phyloP scores from a whole-genome alignment of 75 land plant genomes.

The Pinus taeda region DNA sequence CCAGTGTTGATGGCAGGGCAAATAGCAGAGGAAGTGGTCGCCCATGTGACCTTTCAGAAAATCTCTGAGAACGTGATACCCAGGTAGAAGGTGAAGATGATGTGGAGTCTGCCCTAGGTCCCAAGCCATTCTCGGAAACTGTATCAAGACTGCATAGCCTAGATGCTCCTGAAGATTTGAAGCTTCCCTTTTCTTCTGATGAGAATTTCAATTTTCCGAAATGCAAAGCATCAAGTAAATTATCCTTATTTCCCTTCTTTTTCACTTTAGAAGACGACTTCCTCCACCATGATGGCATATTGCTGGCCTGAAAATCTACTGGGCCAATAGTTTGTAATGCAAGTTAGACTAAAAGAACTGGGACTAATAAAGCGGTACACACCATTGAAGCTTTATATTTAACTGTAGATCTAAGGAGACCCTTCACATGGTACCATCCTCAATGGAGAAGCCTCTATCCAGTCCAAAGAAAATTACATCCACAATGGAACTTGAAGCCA shows the following conservation, averaged over 20 bases:
- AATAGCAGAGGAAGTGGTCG: conserved; percentile 71
- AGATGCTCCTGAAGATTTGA: conserved; percentile 15
- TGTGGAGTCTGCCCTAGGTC: conserved; percentile 36
- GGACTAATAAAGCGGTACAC: no score
- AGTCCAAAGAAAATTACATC: no score
- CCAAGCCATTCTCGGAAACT: conserved; percentile 43
- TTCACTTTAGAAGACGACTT: conserved; percentile 54
- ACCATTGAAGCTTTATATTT: no score
- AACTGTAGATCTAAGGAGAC: no score
- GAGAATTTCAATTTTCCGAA: conserved; percentile 33
- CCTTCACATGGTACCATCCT: no score
- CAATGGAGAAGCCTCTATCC: no score
- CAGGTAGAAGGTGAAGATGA: conserved; percentile 45
- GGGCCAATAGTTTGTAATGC: no score
- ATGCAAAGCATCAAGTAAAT: conserved; percentile 46
- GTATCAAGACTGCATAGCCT: conserved; percentile 29
- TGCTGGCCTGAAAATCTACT: conserved; percentile 3
- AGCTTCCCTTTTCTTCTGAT: conserved; percentile 37
- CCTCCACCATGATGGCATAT: conserved; percentile 70
- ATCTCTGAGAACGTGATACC: conserved; percentile 69
- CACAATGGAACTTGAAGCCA: no score
- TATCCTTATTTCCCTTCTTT: conserved; percentile 56
- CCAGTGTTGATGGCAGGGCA: conserved; percentile 12
- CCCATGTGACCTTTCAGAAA: conserved; percentile 41
- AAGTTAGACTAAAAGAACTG: no score